phyloP scores from a whole-genome alignment of 73 alveolate species.

The Blepharisma japonicum region DNA sequence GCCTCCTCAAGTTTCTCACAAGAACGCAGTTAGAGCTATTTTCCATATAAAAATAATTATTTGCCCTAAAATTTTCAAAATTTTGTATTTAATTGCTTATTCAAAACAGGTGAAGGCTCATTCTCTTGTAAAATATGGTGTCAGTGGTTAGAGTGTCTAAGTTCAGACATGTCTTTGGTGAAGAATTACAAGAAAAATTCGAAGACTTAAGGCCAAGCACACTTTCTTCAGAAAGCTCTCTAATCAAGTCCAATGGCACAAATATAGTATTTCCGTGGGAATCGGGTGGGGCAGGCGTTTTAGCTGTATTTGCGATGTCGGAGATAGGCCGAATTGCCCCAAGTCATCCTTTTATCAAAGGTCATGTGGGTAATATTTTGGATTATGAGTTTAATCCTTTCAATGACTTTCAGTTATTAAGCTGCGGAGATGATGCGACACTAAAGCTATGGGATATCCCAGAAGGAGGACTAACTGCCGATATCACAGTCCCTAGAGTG shows the following conservation, averaged over 20 bases:
- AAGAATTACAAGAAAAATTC: conserved; percentile 38
- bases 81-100: too few species aligned
- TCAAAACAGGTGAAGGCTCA: too few species aligned
- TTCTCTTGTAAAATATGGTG: conserved; percentile 10
- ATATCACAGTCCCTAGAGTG: conserved; percentile 74
- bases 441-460: conserved; percentile 89
- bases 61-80: too few species aligned
- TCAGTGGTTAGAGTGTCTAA: conserved; percentile 20
- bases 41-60: too few species aligned
- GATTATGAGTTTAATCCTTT: conserved; percentile 96
- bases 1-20: too few species aligned
- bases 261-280: conserved; percentile 44
- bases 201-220: conserved; percentile 45
- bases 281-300: conserved; percentile 55
- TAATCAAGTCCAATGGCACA: conserved; percentile 47
- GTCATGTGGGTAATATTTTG: conserved; percentile 82
- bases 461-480: conserved; percentile 74
- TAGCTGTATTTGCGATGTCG: conserved; percentile 27
- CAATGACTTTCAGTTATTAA: conserved; percentile 76
- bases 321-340: conserved; percentile 38
- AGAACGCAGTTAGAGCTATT: too few species aligned
- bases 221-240: conserved; percentile 39
- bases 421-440: conserved; percentile 92
- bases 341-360: conserved; percentile 73
- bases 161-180: conserved; percentile 49